Evolutionary conservation across 2,329 filamentous ascomycete genomes (phyloP).

Genomic region (Aschersonia sp.): DNA sequence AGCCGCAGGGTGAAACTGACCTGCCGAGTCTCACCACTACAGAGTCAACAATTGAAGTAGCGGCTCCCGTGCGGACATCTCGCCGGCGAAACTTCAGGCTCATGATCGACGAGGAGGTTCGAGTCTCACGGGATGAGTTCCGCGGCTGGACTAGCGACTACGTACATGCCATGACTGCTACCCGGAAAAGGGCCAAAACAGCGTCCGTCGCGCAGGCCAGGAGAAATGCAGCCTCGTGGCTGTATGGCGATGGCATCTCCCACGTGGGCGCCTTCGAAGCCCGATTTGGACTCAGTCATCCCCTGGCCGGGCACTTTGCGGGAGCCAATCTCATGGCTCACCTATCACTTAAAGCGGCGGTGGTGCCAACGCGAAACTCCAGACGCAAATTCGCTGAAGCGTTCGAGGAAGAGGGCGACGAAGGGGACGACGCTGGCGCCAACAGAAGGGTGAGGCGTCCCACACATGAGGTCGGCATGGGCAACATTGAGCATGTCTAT

Average conservation of each 20-base stretch:
- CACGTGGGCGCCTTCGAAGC: conserved; percentile 11
- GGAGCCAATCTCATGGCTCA: conserved; percentile 25
- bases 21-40: background rate
- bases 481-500: too few species aligned
- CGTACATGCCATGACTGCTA: conserved; percentile 37
- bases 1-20: background rate
- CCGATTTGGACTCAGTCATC: conserved; percentile 19
- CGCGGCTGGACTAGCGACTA: conserved; percentile 29
- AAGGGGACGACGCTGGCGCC: background rate
- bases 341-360: conserved; percentile 9
- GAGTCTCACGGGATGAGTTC: conserved; percentile 21
- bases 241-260: conserved; percentile 22
- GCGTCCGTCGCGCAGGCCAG: conserved; percentile 22
- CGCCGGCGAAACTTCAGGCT: conserved; percentile 12
- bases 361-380: conserved; percentile 11
- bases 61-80: conserved; percentile 8
- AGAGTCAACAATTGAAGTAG: conserved; percentile 4
- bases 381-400: conserved; percentile 29
- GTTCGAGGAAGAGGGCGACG: conserved; percentile 21
- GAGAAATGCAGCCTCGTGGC: conserved; percentile 16
- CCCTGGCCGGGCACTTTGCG: conserved; percentile 28
- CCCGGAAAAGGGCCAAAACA: conserved; percentile 10
- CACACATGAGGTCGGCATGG: background rate
- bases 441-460: background rate
- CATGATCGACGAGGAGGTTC: conserved; percentile 18